These are phyloP conservation scores for Yamadazyma conglobata DNA, from an alignment of 1,139 yeast genomes.

Conservation along the genomic window DNA sequence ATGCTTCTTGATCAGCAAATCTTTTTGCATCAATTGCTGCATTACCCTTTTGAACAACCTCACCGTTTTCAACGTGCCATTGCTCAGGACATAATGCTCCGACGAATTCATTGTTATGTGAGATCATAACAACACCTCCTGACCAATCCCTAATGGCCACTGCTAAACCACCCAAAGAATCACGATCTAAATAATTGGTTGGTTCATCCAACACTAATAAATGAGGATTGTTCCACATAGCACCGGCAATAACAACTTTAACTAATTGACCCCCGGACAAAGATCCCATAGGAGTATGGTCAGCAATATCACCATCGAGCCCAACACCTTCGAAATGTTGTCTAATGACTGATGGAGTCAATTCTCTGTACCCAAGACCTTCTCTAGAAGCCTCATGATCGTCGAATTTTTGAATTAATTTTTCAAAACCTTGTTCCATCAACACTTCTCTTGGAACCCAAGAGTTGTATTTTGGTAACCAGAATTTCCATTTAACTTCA, in stretches of 20 bases:
- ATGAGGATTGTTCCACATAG: conserved; percentile 99
- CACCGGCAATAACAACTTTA: conserved; percentile 98
- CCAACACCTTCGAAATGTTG: conserved; percentile 98
- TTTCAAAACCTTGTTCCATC: conserved; percentile 78
- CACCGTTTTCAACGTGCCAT: conserved; percentile 95
- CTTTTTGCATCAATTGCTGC: conserved; percentile 70
- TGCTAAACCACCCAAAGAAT: conserved; percentile 95
- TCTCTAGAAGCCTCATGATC: conserved; percentile 98
- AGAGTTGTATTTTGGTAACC: conserved; percentile 91
- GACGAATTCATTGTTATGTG: conserved; percentile 95
- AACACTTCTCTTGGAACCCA: conserved; percentile 87
- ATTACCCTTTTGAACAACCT: conserved; percentile 78
- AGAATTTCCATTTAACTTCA: conserved; percentile 90
- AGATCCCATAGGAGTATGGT: conserved; percentile 95
- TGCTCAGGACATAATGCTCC: conserved; percentile 98
- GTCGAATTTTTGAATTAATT: conserved; percentile 88
- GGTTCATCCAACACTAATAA: conserved; percentile 96
- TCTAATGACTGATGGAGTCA: conserved; percentile 87
- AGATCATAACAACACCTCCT: conserved; percentile 98
- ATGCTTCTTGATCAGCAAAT: conserved; percentile 37
- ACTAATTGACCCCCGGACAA: conserved; percentile 97
- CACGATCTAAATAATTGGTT: conserved; percentile 96
- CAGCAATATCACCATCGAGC: conserved; percentile 95
- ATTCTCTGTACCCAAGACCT: conserved; percentile 95
- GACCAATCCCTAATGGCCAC: conserved; percentile 96